Evolutionary conservation across 352 stramenopile species (phyloP), one percentile per base, ranked within the genome.

Genomic region (Aphanomyces euteiches): DNA sequence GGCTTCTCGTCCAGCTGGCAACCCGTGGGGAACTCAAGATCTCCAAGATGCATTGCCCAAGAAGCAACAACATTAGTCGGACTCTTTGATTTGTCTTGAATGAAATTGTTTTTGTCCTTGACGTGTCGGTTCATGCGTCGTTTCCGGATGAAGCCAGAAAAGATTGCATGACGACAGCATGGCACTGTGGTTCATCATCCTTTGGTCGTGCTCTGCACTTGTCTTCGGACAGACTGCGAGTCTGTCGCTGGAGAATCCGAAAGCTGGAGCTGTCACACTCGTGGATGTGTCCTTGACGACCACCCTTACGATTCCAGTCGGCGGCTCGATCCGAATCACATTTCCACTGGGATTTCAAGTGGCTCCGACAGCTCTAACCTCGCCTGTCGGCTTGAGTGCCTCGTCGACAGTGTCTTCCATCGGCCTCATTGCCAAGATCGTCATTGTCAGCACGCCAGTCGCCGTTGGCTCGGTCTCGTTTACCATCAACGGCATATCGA

Each of bases 331-430:
- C 59, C 70, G 77, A 5, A 60, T 91, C 40, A 74, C 74, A 10
- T 91, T 89, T 67, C 79, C 83, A 1, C 53, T 77, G 6, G 74
- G 74, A 5, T 91, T 88, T 70, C 79, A 77, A 38, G 77, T 89
- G 41, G 66, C 69, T 8, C 69, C 75, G 0, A 74, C 77, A 0
- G 28, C 67, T 0, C 45, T 83, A n/a, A 47, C 73, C 4, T 75
- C 72, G 56, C 28, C 13, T 6, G 64, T 41, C 12, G 79, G 78
- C 3, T 48, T 90, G 7, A 54, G 79, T 38, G 4, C 59, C 4
- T 38, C 61, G 15, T 80, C 75, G 34, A 75, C 75, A 2, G 45
- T 87, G 0, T 45, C 63, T 5, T 67, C 76, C 53, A 74, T 73
- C 3, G 38, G 76, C 13, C 68, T 75, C 19, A 77, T 58, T 34